Evolutionary conservation across 768 basidiomycete species (phyloP), one percentile per base, ranked within the genome.

Genomic region (Naganishia antarctica): DNA sequence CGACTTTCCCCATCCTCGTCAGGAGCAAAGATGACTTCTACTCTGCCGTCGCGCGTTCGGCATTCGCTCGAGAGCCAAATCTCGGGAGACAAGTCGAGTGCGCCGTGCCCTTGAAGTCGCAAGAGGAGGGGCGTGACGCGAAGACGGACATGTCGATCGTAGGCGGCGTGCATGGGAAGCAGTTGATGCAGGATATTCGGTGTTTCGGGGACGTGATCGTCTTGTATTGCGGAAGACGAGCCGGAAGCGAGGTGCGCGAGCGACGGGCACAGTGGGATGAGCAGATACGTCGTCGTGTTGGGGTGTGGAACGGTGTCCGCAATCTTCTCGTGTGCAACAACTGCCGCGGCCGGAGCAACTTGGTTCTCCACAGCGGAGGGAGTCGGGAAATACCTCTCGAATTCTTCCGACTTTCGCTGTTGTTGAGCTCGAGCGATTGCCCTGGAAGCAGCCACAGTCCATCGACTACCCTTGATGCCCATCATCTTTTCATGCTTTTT

Each of bases 381-480:
- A 15, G 41, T 29, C 9, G 40, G 28, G 26, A 63, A 63, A 26
- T 53, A 63, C 29, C 18, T 29, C 16, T 63, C 31, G 44, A 44
- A 63, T 44, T 63, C 49, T 26, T 23, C 23, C 25, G 43, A 34
- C n/a, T 26, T 41, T 4, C 26, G n/a, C 47, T 49, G 46, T 21
- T 44, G 49, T 31, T 45, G 23, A 15, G 47, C 15, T 21, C 29
- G 46, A 28, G 47, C 46, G 32, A 50, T 21, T n/a, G 26, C 32
- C 18, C 45, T 37, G 28, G 44, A 45, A 23, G 60, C 44, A 31
- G 21, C 2, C 18, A 28, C 2, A 21, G 25, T 4, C 46, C 46
- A 62, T 49, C 61, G 46, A 28, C 46, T 62, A 8, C 48, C 61
- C 53, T 57, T 57, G 53, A 57, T 57, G 8, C 61, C 61, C 28